Conservation (phyloP, 2,329 filamentous ascomycete species). For the Plenodomus tracheiphilus region DNA sequence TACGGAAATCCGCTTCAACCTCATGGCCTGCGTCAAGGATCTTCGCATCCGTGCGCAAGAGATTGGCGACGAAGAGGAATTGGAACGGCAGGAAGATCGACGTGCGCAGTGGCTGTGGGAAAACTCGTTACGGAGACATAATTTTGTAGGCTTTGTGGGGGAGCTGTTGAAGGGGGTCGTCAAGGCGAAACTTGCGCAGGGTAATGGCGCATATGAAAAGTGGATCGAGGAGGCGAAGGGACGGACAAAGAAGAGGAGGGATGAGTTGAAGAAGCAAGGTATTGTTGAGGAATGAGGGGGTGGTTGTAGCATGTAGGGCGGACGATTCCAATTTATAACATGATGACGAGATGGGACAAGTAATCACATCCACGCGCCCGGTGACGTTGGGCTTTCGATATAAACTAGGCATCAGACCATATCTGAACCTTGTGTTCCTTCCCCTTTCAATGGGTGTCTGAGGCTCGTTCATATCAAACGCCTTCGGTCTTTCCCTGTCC, state of each 20-base stretch:
- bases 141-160: constrained; percentile 94
- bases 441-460: no score
- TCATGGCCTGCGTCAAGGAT: constrained; percentile 90
- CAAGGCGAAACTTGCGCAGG: constrained; percentile 69
- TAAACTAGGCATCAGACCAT: no score
- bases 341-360: background rate
- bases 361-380: background rate
- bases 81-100: constrained; percentile 82
- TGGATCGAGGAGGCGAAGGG: constrained; percentile 73
- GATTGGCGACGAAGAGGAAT: constrained; percentile 77
- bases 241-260: constrained; percentile 56
- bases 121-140: constrained; percentile 87
- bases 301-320: background rate
- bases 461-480: no score
- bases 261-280: constrained; percentile 49
- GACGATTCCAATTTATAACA: background rate
- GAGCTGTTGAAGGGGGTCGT: constrained; percentile 88
- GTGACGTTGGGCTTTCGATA: no score
- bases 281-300: constrained; percentile 21
- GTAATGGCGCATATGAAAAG: constrained; percentile 66
- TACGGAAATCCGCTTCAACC: constrained; percentile 91
- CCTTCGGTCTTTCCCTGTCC: no score
- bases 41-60: constrained; percentile 75
- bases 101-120: constrained; percentile 89
- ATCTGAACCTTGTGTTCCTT: no score